These are phyloP conservation scores for Vitis rotundifolia DNA, from an alignment of 164 flowering plant species.

Conservation along the genomic window DNA sequence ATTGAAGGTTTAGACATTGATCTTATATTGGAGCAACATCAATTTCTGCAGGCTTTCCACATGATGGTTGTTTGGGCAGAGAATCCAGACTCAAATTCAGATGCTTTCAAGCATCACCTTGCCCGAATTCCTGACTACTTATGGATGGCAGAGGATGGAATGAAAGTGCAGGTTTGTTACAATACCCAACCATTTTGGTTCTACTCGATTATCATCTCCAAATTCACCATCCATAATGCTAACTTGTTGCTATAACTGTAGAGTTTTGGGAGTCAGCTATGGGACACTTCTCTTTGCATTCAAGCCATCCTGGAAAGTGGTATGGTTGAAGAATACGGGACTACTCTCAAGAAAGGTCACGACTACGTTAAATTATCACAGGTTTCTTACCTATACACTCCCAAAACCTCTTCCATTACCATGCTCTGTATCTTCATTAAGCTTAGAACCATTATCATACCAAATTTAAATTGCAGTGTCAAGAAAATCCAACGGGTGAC, in stretches of 20 bases:
- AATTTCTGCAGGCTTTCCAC: conserved; percentile 27
- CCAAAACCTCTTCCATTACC: neutral
- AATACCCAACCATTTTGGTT: no score
- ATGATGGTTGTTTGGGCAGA: conserved; percentile 64
- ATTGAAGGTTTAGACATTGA: no score
- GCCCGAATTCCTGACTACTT: conserved; percentile 51
- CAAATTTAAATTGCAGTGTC: conserved; percentile 21
- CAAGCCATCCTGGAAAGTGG: conserved; percentile 39
- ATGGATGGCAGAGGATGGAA: conserved; percentile 61
- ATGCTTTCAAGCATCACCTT: conserved; percentile 44
- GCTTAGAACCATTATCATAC: neutral
- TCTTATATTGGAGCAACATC: no score
- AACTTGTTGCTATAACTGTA: conserved; percentile 29
- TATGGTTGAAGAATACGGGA: conserved; percentile 28
- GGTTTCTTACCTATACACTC: conserved; percentile 12
- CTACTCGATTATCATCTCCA: neutral
- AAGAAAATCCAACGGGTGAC: conserved; percentile 55
- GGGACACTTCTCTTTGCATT: conserved; percentile 38
- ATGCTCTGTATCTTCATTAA: no score
- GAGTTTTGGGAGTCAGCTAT: conserved; percentile 43
- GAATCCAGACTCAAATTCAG: conserved; percentile 38
- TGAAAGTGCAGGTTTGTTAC: conserved; percentile 39
- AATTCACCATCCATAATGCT: no score
- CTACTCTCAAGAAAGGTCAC: conserved; percentile 34
- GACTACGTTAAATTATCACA: conserved; percentile 38